Evolutionary conservation across 1,139 yeast species (phyloP), one percentile per base, ranked within the genome.

Genomic region (Hanseniaspora gamundiae): DNA sequence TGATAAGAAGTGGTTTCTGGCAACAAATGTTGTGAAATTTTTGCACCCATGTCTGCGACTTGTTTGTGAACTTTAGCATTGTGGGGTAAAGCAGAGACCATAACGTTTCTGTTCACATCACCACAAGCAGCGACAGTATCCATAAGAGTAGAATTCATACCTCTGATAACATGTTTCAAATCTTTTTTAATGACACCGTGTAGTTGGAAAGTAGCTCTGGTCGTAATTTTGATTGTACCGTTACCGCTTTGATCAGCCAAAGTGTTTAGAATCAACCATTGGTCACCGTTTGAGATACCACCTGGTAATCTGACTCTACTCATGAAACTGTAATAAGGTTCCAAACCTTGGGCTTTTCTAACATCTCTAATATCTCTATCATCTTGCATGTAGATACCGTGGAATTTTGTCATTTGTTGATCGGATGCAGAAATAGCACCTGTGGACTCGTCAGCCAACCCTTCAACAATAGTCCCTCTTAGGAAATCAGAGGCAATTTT

Each of bases 121-220:
- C 98, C 98, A 72, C 96, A 88, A 2, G 97, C 98, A 50, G 95
- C 97, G 48, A 91, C 74, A 13, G 97, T 88, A 60, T 91, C 97
- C 78, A 91, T 74, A 56, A 88, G 73, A 11, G 80, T 82, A 21
- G 94, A 70, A 62, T 88, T 88, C 80, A 91, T 87, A 42, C 93
- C 95, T 68, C 95, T 81, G 52, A 91, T 85, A 2, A 95, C 81
- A 17, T 93, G 87, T 65, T 86, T 87, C 63, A 91, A 71, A 58
- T 88, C 74, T 61, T 81, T 88, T 67, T 91, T 91, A 47, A 91
- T 85, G 49, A 91, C 78, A 62, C 98, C 97, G 58, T 91, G 98
- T 51, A 88, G 71, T 71, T 91, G 98, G 77, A 82, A 87, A 13
- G 98, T 91, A 39, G 96, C 97, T 70, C 98, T 83, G 17, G 97